Conservation (phyloP, 2,329 filamentous ascomycete genomes). For the Ascosphaera aggregata region DNA sequence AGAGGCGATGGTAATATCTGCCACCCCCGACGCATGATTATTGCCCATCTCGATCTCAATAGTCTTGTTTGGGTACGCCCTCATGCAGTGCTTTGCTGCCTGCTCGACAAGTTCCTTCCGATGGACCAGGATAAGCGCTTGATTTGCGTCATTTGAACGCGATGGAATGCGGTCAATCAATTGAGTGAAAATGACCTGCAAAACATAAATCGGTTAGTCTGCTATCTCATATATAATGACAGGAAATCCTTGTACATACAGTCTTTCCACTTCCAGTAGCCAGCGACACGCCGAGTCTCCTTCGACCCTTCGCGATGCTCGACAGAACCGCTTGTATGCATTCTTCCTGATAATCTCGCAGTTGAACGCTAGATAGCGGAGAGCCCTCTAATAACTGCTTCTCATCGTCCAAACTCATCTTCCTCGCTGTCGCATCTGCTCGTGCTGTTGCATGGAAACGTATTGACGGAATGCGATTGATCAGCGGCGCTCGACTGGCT, state of each 20-base stretch:
- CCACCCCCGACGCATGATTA: constrained; percentile 48
- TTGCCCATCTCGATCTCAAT: constrained; percentile 87
- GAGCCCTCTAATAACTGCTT: too few species aligned
- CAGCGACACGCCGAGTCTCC: constrained; percentile 59
- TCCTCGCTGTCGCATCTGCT: too few species aligned
- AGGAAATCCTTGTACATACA: constrained; percentile 23
- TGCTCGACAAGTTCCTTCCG: constrained; percentile 86
- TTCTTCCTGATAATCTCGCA: constrained; percentile 76
- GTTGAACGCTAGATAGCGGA: constrained; percentile 24
- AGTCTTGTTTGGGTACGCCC: constrained; percentile 53
- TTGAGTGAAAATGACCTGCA: constrained; percentile 81
- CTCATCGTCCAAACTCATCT: too few species aligned
- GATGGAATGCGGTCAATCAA: constrained; percentile 56
- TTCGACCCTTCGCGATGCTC: constrained; percentile 46
- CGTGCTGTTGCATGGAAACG: too few species aligned
- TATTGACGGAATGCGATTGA: too few species aligned
- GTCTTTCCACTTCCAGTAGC: constrained; percentile 83
- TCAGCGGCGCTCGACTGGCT: too few species aligned
- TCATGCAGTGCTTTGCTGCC: constrained; percentile 61
- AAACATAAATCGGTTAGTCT: constrained; percentile 3
- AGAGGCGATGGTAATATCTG: constrained; percentile 87
- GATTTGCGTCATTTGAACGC: constrained; percentile 33
- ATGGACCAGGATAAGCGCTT: constrained; percentile 80
- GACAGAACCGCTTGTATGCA: constrained; percentile 62
- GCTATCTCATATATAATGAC: not conserved